Base-by-base conservation (phyloP, 768 basidiomycete genomes). In the Boletus vinaceobasis region DNA sequence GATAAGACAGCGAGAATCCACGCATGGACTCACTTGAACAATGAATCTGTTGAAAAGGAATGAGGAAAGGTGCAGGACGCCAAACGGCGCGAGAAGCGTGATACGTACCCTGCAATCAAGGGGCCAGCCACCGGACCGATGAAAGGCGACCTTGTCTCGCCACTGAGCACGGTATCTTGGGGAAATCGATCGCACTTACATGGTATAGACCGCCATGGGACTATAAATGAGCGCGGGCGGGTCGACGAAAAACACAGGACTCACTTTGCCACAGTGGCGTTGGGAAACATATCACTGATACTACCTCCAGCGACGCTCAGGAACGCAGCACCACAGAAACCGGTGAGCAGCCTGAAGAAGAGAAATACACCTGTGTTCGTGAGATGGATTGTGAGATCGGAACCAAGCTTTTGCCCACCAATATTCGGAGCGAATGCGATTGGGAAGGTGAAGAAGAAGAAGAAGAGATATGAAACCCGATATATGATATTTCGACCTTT, bases 361-460 rank as follows among this genome's bases (percentile, higher is more conserved):
- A 94, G 74, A 60, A 81, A 83, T 0, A 86, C 79, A 6, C 74
- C 85, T 83, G 55, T 43, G 33, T 32, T 39, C 17, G 39, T 44
- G 44, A 51, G 43, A 32, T 32, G 11, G 23, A 6, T 52, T 17
- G 37, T 5, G 33, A 35, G 7, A 9, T 36, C 15, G 21, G 45
- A 11, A 43, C 4, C 19, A 35, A 43, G 7, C 11, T 11, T 31
- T 15, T 13, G 15, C 31, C 44, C 47, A 85, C 85, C 77, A 23
- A 83, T 77, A 60, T 88, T 76, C 4, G 82, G 84, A 1, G 87
- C 79, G 56, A 93, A 91, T 1, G 88, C 86, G 7, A 88, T 83
- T 0, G 88, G 86, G 62, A 85, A 86, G 19, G 84, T 82, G 52
- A 87, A 78, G 1, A 80, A 62, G 61, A 88, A 82, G 66, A 88